Percentiles rank a stretch among this genome's conserved stretches.
Conservation (phyloP, 2,329 filamentous ascomycete species). For the Neonectria ditissima region DNA sequence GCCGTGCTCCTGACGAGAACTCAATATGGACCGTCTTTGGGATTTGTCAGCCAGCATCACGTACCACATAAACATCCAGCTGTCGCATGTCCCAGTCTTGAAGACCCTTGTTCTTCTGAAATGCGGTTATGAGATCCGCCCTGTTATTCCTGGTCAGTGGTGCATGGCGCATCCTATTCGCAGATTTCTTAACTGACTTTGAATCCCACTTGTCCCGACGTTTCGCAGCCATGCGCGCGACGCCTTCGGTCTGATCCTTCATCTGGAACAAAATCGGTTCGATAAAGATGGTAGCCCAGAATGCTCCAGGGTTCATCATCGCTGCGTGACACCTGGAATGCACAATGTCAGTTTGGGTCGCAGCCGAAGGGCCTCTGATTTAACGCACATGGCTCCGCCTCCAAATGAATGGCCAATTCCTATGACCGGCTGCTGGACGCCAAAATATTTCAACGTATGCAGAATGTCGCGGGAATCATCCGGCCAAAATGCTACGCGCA, state of each 20-base stretch:
- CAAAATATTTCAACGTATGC: conserved; percentile 2
- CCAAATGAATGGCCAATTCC: conserved; percentile 21
- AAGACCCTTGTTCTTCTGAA: conserved; percentile 8
- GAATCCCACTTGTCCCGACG: conserved; percentile 17
- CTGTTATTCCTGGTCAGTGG: not conserved
- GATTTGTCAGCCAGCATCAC: not conserved
- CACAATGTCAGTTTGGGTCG: not conserved
- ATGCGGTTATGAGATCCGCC: not conserved
- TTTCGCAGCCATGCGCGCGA: conserved; percentile 4
- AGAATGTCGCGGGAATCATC: conserved; percentile 21
- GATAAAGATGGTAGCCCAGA: conserved; percentile 15
- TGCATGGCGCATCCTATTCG: too few species aligned
- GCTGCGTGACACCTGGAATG: conserved; percentile 6
- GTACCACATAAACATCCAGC: conserved; percentile 11
- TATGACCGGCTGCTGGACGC: not conserved
- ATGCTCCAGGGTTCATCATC: conserved; percentile 16
- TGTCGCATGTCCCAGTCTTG: conserved; percentile 16
- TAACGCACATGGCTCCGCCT: conserved; percentile 16
- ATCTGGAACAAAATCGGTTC: conserved; percentile 21
- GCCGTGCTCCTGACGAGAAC: not conserved
- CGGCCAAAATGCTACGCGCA: conserved; percentile 9
- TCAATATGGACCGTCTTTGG: not conserved
- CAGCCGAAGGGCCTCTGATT: too few species aligned
- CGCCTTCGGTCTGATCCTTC: conserved; percentile 12
- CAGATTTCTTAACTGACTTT: not conserved